These are phyloP conservation scores for Fraxinus nigra DNA, from an alignment of 305 asterid genomes.

Conservation along the genomic window DNA sequence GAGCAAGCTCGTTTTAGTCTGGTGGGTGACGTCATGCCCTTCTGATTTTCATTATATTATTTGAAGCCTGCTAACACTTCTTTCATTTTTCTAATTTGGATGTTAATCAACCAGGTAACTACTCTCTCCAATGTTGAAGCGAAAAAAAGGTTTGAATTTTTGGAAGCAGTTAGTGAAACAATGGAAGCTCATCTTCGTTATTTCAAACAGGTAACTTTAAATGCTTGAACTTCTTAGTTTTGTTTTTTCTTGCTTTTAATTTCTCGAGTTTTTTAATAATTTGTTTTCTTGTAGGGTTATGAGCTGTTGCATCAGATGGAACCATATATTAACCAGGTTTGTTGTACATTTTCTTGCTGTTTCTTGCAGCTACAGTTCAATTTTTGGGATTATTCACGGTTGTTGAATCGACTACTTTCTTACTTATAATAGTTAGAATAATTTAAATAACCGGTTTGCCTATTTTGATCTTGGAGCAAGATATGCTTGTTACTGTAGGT, in stretches of 20 bases:
- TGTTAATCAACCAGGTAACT: slow-evolving; percentile 59
- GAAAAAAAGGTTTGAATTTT: slow-evolving; percentile 92
- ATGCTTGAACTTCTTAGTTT: slow-evolving; percentile 4
- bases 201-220: slow-evolving; percentile 78
- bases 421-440: neutral
- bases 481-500: slow-evolving; percentile 1
- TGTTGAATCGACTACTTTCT: neutral
- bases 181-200: slow-evolving; percentile 99
- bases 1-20: slow-evolving; percentile 97
- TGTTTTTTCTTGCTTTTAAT: slow-evolving; percentile 21
- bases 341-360: slow-evolving; percentile 21
- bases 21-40: slow-evolving; percentile 41
- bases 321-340: slow-evolving; percentile 96
- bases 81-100: slow-evolving; percentile 17
- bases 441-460: neutral
- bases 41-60: slow-evolving; percentile 15
- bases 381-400: neutral
- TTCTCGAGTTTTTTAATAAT: slow-evolving; percentile 19
- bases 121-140: slow-evolving; percentile 94
- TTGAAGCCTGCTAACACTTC: neutral
- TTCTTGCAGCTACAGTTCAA: slow-evolving; percentile 17
- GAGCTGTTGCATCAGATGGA: slow-evolving; percentile 99
- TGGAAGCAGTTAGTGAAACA: slow-evolving; percentile 97
- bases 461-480: slow-evolving; percentile 11
- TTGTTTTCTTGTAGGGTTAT: slow-evolving; percentile 62